A percentile compares a stretch with the other conserved stretches of the same genome.
These are phyloP conservation scores for Zymoseptoria brevis DNA, from an alignment of 2,329 filamentous ascomycete genomes.

Conservation along the genomic window DNA sequence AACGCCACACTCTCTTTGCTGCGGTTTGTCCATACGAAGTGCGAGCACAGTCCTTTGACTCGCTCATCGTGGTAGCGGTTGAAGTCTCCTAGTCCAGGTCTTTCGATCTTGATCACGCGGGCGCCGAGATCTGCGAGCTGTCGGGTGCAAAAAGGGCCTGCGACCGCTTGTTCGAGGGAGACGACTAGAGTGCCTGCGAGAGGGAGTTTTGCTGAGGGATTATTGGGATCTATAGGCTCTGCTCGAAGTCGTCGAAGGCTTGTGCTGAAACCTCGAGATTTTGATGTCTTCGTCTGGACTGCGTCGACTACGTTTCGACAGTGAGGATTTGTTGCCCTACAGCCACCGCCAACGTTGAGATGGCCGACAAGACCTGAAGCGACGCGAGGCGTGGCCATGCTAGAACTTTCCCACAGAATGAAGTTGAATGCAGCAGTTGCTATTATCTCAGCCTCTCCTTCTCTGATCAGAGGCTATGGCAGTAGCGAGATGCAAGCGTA, in stretches of 20 bases:
- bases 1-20: constrained; percentile 90
- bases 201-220: constrained; percentile 11
- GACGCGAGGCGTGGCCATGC: no score
- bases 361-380: no score
- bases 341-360: background rate
- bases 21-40: constrained; percentile 52
- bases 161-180: constrained; percentile 24
- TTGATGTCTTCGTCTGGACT: background rate
- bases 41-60: constrained; percentile 19
- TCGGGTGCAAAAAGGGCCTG: constrained; percentile 28
- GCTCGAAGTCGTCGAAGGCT: background rate
- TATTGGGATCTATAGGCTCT: background rate
- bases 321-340: background rate
- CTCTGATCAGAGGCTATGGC: no score
- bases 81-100: constrained; percentile 25
- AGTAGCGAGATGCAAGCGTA: no score
- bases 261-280: background rate
- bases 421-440: no score
- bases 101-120: constrained; percentile 37
- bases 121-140: constrained; percentile 42
- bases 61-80: constrained; percentile 22
- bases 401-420: no score
- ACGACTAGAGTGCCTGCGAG: constrained; percentile 20
- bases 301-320: background rate
- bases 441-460: no score